phyloP scores from a whole-genome alignment of 331 rosid genomes.

The Quercus phellos region DNA sequence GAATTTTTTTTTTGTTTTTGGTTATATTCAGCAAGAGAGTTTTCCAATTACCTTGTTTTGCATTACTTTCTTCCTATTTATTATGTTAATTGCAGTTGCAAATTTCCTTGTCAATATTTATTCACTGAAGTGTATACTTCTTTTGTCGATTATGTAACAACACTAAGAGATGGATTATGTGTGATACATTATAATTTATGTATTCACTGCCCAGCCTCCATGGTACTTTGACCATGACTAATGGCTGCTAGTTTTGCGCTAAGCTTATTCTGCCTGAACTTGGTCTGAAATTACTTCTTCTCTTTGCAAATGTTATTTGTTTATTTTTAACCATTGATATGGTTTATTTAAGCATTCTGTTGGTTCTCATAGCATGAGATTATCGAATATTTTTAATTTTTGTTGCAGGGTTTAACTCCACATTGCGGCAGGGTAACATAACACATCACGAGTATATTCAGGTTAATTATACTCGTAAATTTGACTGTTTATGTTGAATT shows the following conservation, averaged over 20 bases:
- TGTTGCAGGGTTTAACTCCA: slow-evolving; percentile 88
- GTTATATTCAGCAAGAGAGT: too few species aligned
- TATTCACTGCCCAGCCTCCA: not conserved
- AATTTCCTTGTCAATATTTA: not conserved
- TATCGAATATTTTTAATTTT: not conserved
- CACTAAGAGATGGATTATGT: not conserved
- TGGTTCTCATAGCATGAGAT: not conserved
- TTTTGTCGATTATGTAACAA: not conserved
- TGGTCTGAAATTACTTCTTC: not conserved
- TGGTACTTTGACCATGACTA: not conserved
- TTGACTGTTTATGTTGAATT: slow-evolving; percentile 9
- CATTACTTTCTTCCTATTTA: too few species aligned
- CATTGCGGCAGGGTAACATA: slow-evolving; percentile 87
- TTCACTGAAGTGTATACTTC: not conserved
- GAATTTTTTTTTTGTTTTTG: too few species aligned
- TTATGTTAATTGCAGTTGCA: not conserved
- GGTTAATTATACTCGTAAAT: slow-evolving; percentile 41
- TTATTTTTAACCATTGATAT: not conserved
- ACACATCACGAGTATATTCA: slow-evolving; percentile 96
- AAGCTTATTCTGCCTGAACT: not conserved
- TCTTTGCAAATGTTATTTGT: not conserved
- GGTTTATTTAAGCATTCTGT: not conserved
- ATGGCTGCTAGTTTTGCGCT: not conserved
- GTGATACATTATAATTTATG: not conserved
- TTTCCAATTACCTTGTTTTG: too few species aligned